Percentiles rank a stretch among this genome's conserved stretches.
These are phyloP conservation scores for Akanthomyces dipterigenus DNA, from an alignment of 2,329 filamentous ascomycete genomes.

Conservation along the genomic window DNA sequence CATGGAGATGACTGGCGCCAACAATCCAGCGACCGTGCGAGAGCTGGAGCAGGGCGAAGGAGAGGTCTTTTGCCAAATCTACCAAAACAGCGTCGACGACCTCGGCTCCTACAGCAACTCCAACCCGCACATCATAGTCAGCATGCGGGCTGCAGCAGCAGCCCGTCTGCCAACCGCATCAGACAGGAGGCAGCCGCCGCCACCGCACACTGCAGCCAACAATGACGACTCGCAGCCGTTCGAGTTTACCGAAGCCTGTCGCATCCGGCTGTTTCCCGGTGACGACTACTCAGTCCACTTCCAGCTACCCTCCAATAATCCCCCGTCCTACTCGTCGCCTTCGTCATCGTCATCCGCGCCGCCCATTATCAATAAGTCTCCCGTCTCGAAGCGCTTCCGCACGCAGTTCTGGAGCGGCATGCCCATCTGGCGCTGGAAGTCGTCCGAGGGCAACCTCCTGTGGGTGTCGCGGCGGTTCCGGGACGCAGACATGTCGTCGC, in stretches of 20 bases:
- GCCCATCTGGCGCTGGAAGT: constrained; percentile 12
- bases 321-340: not conserved
- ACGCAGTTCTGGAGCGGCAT: constrained; percentile 10
- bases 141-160: not conserved
- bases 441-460: constrained; percentile 7
- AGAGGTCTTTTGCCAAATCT: constrained; percentile 7
- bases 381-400: constrained; percentile 4
- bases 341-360: not conserved
- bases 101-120: not conserved
- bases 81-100: not conserved
- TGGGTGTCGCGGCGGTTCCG: constrained; percentile 10
- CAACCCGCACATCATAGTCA: constrained; percentile 7
- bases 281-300: constrained; percentile 6
- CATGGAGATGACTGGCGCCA: not conserved
- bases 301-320: not conserved
- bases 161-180: not conserved
- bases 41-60: not conserved
- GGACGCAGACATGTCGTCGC: constrained; percentile 2
- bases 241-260: constrained; percentile 10
- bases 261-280: constrained; percentile 5
- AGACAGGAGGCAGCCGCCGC: not conserved
- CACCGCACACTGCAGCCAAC: not conserved
- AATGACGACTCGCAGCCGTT: not conserved
- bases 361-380: not conserved
- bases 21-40: not conserved